A percentile compares a stretch with the other conserved stretches of the same genome.
phyloP scores from a whole-genome alignment of 1,139 yeast species.

The Saccharomyces pastorianus region DNA sequence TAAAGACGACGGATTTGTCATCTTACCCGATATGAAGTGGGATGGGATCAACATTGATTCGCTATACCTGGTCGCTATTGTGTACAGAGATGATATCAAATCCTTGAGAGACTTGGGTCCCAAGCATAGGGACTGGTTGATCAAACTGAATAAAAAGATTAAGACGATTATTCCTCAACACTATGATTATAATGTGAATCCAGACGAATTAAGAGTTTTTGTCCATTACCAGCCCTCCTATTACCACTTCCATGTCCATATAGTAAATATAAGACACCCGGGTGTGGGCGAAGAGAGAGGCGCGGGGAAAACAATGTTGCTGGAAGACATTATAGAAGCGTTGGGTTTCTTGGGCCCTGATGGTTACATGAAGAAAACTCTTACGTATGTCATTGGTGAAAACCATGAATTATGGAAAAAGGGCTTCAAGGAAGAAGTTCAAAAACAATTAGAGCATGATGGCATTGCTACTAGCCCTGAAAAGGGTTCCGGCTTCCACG shows the following conservation, averaged over 20 bases:
- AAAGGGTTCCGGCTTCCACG: not conserved
- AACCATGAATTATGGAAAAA: conserved; percentile 66
- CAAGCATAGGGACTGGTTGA: conserved; percentile 51
- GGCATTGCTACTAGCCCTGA: conserved; percentile 20
- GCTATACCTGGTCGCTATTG: conserved; percentile 72
- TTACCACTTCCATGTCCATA: conserved; percentile 89
- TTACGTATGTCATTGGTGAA: conserved; percentile 61
- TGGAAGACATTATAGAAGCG: conserved; percentile 77
- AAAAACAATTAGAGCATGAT: conserved; percentile 21
- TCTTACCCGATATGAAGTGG: conserved; percentile 89
- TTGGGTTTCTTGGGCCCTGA: conserved; percentile 44
- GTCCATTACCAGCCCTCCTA: conserved; percentile 94
- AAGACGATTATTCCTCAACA: conserved; percentile 40
- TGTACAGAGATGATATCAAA: conserved; percentile 59
- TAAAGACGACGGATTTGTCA: conserved; percentile 46
- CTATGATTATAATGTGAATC: conserved; percentile 34
- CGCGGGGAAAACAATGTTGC: conserved; percentile 72
- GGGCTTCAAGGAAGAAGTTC: conserved; percentile 24
- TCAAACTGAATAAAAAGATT: conserved; percentile 39
- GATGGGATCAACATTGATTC: conserved; percentile 64
- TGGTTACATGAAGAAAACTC: conserved; percentile 43
- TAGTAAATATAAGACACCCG: conserved; percentile 66
- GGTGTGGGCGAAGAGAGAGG: conserved; percentile 67
- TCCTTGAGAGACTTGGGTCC: conserved; percentile 67
- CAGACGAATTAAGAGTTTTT: conserved; percentile 56